Evolutionary conservation across 108 stramenopile genomes (phyloP).

Genomic region (Cyclotella atomus): DNA sequence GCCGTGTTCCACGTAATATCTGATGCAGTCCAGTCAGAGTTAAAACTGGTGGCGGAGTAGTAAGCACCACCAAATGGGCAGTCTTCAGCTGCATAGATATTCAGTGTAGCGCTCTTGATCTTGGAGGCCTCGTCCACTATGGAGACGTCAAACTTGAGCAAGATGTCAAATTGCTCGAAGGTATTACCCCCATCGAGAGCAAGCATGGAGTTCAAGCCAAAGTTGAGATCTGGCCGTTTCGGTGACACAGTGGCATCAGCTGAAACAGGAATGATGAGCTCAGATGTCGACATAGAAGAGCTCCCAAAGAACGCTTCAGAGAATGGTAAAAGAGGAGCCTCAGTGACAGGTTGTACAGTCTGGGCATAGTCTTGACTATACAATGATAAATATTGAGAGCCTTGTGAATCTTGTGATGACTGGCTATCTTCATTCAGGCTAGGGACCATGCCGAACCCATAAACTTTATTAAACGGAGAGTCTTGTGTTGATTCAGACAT

Average conservation of each 20-base stretch:
- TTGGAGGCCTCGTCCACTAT: constrained; percentile 2
- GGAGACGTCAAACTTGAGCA: constrained; percentile 19
- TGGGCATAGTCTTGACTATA: constrained; percentile 3
- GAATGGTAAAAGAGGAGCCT: neutral
- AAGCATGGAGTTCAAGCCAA: constrained; percentile 14
- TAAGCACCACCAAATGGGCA: constrained; percentile 11
- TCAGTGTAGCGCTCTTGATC: constrained; percentile 13
- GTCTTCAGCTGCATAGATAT: constrained; percentile 9
- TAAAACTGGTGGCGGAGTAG: constrained; percentile 14
- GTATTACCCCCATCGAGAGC: constrained; percentile 12
- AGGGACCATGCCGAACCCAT: constrained; percentile 9
- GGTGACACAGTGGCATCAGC: constrained; percentile 19
- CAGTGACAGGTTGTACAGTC: neutral
- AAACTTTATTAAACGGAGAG: neutral
- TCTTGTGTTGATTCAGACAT: neutral
- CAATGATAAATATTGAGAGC: constrained; percentile 5
- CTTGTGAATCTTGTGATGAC: neutral
- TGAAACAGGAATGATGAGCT: constrained; percentile 13
- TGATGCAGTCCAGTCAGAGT: constrained; percentile 5
- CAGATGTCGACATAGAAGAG: neutral
- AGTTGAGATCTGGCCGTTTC: constrained; percentile 8
- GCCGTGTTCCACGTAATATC: constrained; percentile 18
- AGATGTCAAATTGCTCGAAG: constrained; percentile 15
- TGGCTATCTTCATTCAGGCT: neutral
- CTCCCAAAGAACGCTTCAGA: neutral